Percentiles rank a stretch among this genome's conserved stretches.
These are phyloP conservation scores for Davidsoniella australis DNA, from an alignment of 2,329 filamentous ascomycete species.

Conservation along the genomic window DNA sequence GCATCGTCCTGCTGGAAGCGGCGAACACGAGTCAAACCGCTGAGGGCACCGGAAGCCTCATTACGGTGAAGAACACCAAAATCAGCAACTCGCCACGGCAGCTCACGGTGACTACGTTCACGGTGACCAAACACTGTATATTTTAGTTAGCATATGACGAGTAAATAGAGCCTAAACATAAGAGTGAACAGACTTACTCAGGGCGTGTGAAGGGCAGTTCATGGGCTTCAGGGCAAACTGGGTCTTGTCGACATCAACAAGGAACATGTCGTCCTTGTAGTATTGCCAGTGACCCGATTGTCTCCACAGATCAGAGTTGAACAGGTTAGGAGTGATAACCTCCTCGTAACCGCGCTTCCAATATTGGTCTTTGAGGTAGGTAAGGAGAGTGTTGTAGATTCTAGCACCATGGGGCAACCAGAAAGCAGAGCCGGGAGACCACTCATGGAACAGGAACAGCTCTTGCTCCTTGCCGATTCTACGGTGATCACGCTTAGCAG, in stretches of 20 bases:
- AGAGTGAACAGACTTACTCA: slow-evolving; percentile 8
- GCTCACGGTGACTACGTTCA: slow-evolving; percentile 36
- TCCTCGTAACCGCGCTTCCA: slow-evolving; percentile 88
- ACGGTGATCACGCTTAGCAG: slow-evolving; percentile 91
- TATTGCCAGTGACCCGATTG: slow-evolving; percentile 79
- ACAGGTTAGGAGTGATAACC: slow-evolving; percentile 90
- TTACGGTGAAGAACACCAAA: slow-evolving; percentile 93
- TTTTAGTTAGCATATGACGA: background rate
- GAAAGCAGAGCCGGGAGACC: slow-evolving; percentile 86
- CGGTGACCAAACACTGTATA: slow-evolving; percentile 14
- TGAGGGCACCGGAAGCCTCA: slow-evolving; percentile 81
- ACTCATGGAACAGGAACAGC: slow-evolving; percentile 90
- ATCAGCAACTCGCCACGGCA: slow-evolving; percentile 85
- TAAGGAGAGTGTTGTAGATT: slow-evolving; percentile 79
- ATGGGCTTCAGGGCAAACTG: slow-evolving; percentile 70
- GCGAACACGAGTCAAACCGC: slow-evolving; percentile 77
- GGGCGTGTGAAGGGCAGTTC: slow-evolving; percentile 93
- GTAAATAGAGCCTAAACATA: background rate
- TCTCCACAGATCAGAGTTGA: slow-evolving; percentile 84
- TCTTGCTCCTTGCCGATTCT: slow-evolving; percentile 92
- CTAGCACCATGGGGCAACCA: slow-evolving; percentile 82
- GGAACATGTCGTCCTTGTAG: slow-evolving; percentile 79
- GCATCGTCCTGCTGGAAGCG: slow-evolving; percentile 94
- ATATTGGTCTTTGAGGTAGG: slow-evolving; percentile 73
- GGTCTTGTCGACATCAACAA: slow-evolving; percentile 62